A percentile compares a stretch with the other conserved stretches of the same genome.
Evolutionary conservation across 2,329 filamentous ascomycete genomes (phyloP).

Genomic region (Monilinia fructigena): DNA sequence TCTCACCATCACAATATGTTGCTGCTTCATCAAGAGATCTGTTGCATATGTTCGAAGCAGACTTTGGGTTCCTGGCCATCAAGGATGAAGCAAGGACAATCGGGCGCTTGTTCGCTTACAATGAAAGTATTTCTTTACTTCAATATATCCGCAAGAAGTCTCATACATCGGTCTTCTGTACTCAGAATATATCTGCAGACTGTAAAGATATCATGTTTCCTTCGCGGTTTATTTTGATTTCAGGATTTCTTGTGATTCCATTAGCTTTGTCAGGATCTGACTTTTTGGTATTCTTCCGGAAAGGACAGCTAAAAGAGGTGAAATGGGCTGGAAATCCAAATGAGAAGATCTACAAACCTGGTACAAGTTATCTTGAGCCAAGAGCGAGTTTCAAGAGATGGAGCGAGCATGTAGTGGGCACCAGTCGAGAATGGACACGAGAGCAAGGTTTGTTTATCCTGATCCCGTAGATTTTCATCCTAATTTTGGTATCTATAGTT

Average conservation of each 20-base stretch:
- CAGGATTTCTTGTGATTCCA: conserved; percentile 79
- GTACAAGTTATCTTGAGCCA: conserved; percentile 75
- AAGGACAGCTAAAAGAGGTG: conserved; percentile 70
- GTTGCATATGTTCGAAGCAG: conserved; percentile 30
- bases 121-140: conserved; percentile 79
- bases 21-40: conserved; percentile 30
- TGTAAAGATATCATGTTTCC: conserved; percentile 79
- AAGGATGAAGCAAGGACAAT: conserved; percentile 83
- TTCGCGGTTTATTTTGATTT: conserved; percentile 76
- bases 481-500: conserved; percentile 43
- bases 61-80: conserved; percentile 74
- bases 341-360: conserved; percentile 71
- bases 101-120: conserved; percentile 71
- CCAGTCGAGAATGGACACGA: conserved; percentile 83
- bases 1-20: conserved; percentile 28
- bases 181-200: conserved; percentile 71
- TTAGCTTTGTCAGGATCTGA: conserved; percentile 74
- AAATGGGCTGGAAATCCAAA: conserved; percentile 84
- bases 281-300: conserved; percentile 88
- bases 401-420: conserved; percentile 73
- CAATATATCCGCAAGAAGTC: conserved; percentile 78
- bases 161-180: conserved; percentile 72
- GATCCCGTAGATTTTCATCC: neutral
- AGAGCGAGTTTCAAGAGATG: conserved; percentile 76
- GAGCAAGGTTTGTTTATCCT: conserved; percentile 54